Evolutionary conservation across 495 filamentous ascomycete genomes (phyloP).

Genomic region (Choiromyces venosus): DNA sequence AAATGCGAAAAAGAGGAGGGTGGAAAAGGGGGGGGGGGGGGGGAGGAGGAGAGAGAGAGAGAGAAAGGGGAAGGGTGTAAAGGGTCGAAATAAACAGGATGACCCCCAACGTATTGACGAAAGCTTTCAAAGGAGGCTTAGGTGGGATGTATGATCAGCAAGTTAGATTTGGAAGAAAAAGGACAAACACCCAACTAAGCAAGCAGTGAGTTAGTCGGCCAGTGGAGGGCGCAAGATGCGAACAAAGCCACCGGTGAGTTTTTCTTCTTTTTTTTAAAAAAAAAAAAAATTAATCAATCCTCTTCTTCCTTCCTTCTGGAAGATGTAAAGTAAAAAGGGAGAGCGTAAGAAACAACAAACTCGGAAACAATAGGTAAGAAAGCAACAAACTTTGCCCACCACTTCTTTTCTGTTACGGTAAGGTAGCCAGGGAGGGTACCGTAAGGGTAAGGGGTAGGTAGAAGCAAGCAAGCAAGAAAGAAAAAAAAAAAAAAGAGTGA

Average conservation of each 20-base stretch:
- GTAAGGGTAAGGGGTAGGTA: too few relatives aligned
- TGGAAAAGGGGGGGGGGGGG: conserved; percentile 11
- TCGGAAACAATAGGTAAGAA: neutral
- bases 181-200: neutral
- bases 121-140: neutral
- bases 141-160: neutral
- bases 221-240: neutral
- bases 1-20: conserved; percentile 8
- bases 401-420: too few relatives aligned
- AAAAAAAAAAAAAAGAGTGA: too few relatives aligned
- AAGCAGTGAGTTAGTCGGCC: too few relatives aligned
- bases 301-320: neutral
- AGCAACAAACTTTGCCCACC: neutral
- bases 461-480: too few relatives aligned
- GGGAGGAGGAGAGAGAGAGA: conserved; percentile 7
- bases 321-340: too few relatives aligned
- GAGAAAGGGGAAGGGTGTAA: conserved; percentile 14
- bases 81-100: conserved; percentile 6
- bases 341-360: neutral
- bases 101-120: neutral
- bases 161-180: neutral
- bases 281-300: too few relatives aligned
- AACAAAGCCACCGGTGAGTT: neutral
- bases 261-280: too few relatives aligned
- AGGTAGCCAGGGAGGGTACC: neutral